These are phyloP conservation scores for Lecanoromycetidae sp. DNA, from an alignment of 2,329 filamentous ascomycete genomes.

Conservation along the genomic window DNA sequence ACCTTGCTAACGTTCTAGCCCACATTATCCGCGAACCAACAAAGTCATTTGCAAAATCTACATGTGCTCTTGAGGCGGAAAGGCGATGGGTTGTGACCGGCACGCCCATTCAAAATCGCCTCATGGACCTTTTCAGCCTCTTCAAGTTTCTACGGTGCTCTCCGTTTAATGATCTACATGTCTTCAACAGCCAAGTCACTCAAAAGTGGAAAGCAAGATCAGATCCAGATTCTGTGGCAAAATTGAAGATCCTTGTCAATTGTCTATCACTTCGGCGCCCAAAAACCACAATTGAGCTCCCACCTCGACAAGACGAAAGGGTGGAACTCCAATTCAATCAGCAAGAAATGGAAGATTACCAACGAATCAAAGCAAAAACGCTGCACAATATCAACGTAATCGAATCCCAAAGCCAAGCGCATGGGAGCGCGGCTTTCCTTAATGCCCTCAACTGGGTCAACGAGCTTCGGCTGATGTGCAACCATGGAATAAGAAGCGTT, in stretches of 20 bases:
- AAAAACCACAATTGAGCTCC: conserved; percentile 7
- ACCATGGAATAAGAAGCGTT: neutral
- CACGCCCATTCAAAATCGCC: conserved; percentile 38
- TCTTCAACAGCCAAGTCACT: conserved; percentile 1
- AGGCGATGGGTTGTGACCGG: conserved; percentile 39
- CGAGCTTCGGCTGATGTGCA: conserved; percentile 12
- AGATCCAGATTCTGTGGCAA: conserved; percentile 9
- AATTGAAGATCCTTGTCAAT: conserved; percentile 10
- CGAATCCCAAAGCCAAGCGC: neutral
- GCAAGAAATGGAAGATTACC: conserved; percentile 8
- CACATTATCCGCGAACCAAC: conserved; percentile 31
- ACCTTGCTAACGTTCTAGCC: conserved; percentile 23
- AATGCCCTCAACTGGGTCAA: conserved; percentile 15
- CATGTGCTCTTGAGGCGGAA: conserved; percentile 28
- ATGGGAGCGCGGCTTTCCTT: neutral
- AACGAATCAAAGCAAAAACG: neutral
- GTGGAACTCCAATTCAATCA: neutral
- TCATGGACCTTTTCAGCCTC: conserved; percentile 33
- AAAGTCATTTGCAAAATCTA: conserved; percentile 28
- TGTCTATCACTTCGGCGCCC: conserved; percentile 11
- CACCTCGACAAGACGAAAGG: neutral
- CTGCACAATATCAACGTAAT: neutral
- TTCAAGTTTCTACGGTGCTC: conserved; percentile 34
- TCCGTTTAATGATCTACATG: conserved; percentile 36
- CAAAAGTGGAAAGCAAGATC: conserved; percentile 11